Conservation (phyloP, 192 early-diverging fungal genomes). For the Dispira parvispora region DNA sequence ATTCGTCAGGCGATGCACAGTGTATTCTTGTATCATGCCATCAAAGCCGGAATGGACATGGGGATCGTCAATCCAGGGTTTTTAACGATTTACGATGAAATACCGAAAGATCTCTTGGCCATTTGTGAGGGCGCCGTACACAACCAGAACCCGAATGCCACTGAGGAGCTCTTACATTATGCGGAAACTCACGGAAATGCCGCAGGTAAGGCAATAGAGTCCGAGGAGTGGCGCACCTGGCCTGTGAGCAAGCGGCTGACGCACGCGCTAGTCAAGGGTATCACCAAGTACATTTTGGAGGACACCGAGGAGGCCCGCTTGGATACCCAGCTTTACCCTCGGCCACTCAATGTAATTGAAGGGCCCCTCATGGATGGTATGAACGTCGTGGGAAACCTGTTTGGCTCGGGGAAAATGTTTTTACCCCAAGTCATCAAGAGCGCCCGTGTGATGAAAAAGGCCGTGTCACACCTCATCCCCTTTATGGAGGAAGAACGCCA, state of each 20-base stretch:
- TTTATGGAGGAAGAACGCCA: slow-evolving; percentile 87
- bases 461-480: slow-evolving; percentile 89
- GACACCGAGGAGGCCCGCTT: slow-evolving; percentile 87
- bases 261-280: slow-evolving; percentile 83
- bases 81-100: slow-evolving; percentile 90
- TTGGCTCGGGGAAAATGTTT: slow-evolving; percentile 94
- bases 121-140: slow-evolving; percentile 87
- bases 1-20: slow-evolving; percentile 92
- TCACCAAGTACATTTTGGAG: slow-evolving; percentile 81
- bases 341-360: slow-evolving; percentile 90
- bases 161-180: slow-evolving; percentile 85
- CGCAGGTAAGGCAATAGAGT: slow-evolving; percentile 45
- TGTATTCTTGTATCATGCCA: slow-evolving; percentile 80
- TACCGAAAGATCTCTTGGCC: slow-evolving; percentile 81
- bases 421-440: slow-evolving; percentile 96
- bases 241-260: slow-evolving; percentile 59
- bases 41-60: slow-evolving; percentile 87
- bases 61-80: slow-evolving; percentile 96
- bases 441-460: slow-evolving; percentile 93
- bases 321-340: slow-evolving; percentile 55
- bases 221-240: slow-evolving; percentile 71
- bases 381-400: slow-evolving; percentile 85
- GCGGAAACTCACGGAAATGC: slow-evolving; percentile 60
- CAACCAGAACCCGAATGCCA: slow-evolving; percentile 82
- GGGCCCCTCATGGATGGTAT: slow-evolving; percentile 92